These are phyloP conservation scores for Termitomyces sp. DNA, from an alignment of 768 basidiomycete species.

Conservation along the genomic window DNA sequence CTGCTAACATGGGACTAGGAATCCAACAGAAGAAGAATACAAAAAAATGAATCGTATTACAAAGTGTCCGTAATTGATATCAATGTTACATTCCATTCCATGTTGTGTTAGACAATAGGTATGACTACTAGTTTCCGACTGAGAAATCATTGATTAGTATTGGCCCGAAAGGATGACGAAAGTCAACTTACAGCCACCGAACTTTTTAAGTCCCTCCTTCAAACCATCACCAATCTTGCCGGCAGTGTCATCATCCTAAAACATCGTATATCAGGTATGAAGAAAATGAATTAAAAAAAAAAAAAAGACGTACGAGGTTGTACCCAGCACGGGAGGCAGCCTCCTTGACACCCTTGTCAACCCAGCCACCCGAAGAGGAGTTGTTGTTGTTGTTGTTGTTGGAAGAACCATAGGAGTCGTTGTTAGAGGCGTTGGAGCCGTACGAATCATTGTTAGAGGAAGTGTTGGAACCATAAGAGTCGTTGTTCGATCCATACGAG, in stretches of 20 bases:
- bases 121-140: neutral
- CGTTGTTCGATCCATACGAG: slow-evolving; percentile 9
- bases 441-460: slow-evolving; percentile 7
- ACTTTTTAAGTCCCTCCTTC: slow-evolving; percentile 29
- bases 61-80: neutral
- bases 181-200: slow-evolving; percentile 20
- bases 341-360: slow-evolving; percentile 28
- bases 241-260: slow-evolving; percentile 31
- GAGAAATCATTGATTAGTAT: neutral
- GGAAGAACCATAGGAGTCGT: slow-evolving; percentile 14
- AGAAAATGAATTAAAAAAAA: neutral
- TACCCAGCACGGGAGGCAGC: slow-evolving; percentile 36
- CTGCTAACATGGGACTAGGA: too few species aligned
- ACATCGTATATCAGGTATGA: neutral
- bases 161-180: neutral
- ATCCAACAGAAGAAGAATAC: neutral
- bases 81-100: neutral
- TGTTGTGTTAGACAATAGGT: neutral
- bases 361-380: slow-evolving; percentile 16
- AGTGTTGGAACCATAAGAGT: neutral
- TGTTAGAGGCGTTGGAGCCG: neutral
- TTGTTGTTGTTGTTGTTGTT: slow-evolving; percentile 10
- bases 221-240: slow-evolving; percentile 31
- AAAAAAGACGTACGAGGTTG: slow-evolving; percentile 27
- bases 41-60: neutral